Base-by-base conservation (phyloP, 352 stramenopile genomes). In the Phytophthora parvispora region DNA sequence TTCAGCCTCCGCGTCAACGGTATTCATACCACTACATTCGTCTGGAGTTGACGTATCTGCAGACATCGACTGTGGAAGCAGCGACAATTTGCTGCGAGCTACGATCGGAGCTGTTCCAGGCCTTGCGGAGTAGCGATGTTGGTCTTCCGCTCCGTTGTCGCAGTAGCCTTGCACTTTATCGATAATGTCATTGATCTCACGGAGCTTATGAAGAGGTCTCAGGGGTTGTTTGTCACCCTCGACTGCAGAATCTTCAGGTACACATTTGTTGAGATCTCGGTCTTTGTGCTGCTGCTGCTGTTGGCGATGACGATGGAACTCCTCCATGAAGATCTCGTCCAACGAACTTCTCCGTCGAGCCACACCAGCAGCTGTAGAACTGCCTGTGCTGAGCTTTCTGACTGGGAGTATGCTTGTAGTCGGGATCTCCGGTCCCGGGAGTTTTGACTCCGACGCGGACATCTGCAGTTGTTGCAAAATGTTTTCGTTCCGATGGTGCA, bases 171-270 rank as follows among this genome's bases (percentile, higher is more conserved):
- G 77, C 0, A 74, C 83, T 47, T 74, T 86, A 18, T 75, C 56
- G 18, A 93, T 84, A 42, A 93, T 92, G 0, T 77, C 59, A 28
- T 93, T 93, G 69, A 93, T 93, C 25, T 60, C 64, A 1, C 73
- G 69, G n/a, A 93, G 58, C 49, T 92, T 93, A 10, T 74, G 58
- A n/a, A 88, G 64, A 6, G 83, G 69, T 34, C 16, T 40, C 18
- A 69, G 45, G 16, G 32, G 25, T 42, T 43, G 55, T 34, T 67
- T 70, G 5, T 63, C 59, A 24, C 51, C 27, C 5, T 57, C 42
- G 15, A 61, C 20, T 43, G 36, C 8, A 20, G 15, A n/a, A 20
- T 53, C 42, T 6, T 69, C 64, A 12, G 34, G 32, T 15, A 63
- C 50, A 25, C 49, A 47, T 8, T 27, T 43, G 57, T 49, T 49